Evolutionary conservation across 441 rosid genomes (phyloP), one percentile per base, ranked within the genome.

Genomic region (Pelargonium cotyledonis): DNA sequence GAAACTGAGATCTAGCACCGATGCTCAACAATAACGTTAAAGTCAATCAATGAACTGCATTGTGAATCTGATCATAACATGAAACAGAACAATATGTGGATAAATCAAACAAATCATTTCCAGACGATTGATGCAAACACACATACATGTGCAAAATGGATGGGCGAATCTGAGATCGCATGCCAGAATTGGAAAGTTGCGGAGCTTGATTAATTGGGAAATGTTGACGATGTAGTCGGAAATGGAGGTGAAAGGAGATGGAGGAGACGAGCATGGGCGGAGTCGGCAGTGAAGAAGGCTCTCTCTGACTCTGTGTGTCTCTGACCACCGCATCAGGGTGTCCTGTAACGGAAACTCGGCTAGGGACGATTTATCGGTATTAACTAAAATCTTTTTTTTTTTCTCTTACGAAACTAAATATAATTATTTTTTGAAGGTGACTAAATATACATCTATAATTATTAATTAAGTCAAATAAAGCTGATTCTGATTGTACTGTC

Each of bases 251-350:
- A 51, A 11, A 1, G 58, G 16, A 19, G 19, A 16, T 8, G 18
- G 6, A 8, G 19, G 23, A 55, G 61, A 55, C 61, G 61, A 23
- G 19, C 23, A 55, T 55, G 61, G 61, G 23, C 61, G 15, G 21
- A 55, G 61, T 55, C 38, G 38, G 38, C 26, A 55, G 61, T 55
- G 61, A 55, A 55, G 61, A 55, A 55, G 10, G 61, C 61, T 55
- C 61, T 55, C 38, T 31, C 31, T 29, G 23, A 18, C 38, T 31
- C 31, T 29, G 23, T 3, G 31, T 26, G 31, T 31, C 38, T 31
- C 38, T 31, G 38, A 5, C 38, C 38, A 31, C 38, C 38, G 38
- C 38, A 31, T 31, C 38, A 31, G 4, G 38, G 38, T 31, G 38
- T 31, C 38, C 23, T 31, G 38, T 31, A 31, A 31, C 38, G 38